Conservation (phyloP, 2,329 filamentous ascomycete genomes). For the Stemphylium beticola region DNA sequence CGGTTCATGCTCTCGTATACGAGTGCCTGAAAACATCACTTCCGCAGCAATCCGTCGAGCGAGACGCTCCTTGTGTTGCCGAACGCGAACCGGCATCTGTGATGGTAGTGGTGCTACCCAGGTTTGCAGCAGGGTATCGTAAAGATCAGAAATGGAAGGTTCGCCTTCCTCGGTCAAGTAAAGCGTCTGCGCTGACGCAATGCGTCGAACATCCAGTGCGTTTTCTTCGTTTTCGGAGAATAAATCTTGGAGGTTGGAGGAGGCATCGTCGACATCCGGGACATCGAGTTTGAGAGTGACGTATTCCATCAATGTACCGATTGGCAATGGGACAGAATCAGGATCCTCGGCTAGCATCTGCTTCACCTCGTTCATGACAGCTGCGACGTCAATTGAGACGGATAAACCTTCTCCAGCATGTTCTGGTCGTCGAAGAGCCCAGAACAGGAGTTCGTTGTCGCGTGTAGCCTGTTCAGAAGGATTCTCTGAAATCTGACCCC, state of each 20-base stretch:
- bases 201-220: constrained; percentile 9
- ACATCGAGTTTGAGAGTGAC: constrained; percentile 23
- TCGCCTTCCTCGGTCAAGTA: constrained; percentile 12
- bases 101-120: constrained; percentile 42
- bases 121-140: constrained; percentile 40
- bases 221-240: constrained; percentile 9
- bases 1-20: constrained; percentile 18
- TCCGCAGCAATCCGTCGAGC: constrained; percentile 47
- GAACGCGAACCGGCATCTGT: constrained; percentile 29
- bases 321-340: constrained; percentile 7
- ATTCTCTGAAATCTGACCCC: background rate
- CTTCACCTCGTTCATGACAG: constrained; percentile 20
- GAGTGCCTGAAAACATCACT: constrained; percentile 44
- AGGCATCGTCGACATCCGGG: constrained; percentile 41
- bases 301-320: constrained; percentile 35
- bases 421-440: constrained; percentile 14
- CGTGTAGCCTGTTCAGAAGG: background rate
- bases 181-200: constrained; percentile 26
- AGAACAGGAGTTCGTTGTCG: constrained; percentile 22
- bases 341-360: constrained; percentile 16
- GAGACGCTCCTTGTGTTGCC: constrained; percentile 40
- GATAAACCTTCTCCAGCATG: background rate
- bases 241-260: constrained; percentile 29
- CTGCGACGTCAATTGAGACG: constrained; percentile 16
- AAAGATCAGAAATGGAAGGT: constrained; percentile 32